Evolutionary conservation across 805 yeast genomes (phyloP).

Genomic region (Metschnikowia amazonensis): DNA sequence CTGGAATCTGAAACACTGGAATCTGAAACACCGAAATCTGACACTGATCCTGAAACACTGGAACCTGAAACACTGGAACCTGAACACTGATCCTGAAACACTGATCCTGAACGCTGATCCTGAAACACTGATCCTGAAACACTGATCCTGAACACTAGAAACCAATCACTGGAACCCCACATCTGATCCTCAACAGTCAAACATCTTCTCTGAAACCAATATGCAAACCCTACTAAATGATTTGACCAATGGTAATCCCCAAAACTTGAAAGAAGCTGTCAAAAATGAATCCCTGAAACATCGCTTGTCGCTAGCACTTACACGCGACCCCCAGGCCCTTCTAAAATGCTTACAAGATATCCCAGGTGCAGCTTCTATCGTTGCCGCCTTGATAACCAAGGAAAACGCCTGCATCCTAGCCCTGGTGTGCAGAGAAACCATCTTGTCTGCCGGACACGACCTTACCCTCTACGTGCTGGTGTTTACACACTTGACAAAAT

Average conservation of each 20-base stretch:
- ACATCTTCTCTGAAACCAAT: neutral
- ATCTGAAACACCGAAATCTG: no score
- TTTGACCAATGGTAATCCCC: neutral
- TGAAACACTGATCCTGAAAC: no score
- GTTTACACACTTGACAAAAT: slow-evolving; percentile 5
- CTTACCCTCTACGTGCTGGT: slow-evolving; percentile 4
- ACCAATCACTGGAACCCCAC: no score
- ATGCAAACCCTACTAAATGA: neutral
- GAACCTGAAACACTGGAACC: no score
- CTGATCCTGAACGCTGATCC: no score
- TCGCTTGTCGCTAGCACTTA: neutral
- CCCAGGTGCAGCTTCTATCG: neutral
- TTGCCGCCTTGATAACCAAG: neutral
- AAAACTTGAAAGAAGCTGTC: neutral
- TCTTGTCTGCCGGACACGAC: neutral
- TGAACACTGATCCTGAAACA: no score
- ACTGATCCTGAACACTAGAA: no score
- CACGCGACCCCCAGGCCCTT: neutral
- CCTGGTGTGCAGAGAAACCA: neutral
- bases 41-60: no score
- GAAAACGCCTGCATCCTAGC: neutral
- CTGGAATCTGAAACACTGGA: no score
- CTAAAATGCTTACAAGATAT: neutral
- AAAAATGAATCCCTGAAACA: neutral
- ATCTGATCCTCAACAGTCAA: no score